Evolutionary conservation across 2,329 filamentous ascomycete genomes (phyloP).

Genomic region (Parastagonospora avenae): DNA sequence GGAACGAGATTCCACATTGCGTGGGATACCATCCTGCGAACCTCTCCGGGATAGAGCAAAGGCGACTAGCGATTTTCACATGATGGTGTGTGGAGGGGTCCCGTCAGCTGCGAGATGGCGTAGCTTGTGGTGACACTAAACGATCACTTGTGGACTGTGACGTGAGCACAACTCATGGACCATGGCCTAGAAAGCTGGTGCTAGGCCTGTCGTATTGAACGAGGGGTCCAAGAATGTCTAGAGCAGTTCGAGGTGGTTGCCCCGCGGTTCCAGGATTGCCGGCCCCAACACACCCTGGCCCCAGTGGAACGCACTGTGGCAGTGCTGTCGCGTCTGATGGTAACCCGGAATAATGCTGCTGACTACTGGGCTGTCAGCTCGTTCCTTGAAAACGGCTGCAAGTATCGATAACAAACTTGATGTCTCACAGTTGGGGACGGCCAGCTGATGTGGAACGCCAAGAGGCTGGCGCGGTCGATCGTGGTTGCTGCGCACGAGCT

Average conservation of each 20-base stretch:
- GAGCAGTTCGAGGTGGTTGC: slow-evolving; percentile 20
- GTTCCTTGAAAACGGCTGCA: too few species aligned
- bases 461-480: background rate
- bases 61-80: background rate
- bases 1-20: background rate
- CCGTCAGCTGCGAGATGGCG: background rate
- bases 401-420: too few species aligned
- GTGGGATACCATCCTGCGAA: background rate
- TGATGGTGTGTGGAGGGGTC: background rate
- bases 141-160: slow-evolving; percentile 3
- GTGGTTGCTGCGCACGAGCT: background rate
- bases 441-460: background rate
- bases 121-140: background rate
- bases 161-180: background rate
- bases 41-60: background rate
- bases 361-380: too few species aligned
- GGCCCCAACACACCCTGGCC: background rate
- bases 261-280: slow-evolving; percentile 5
- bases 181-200: background rate
- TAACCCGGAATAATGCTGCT: too few species aligned
- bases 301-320: background rate
- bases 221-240: slow-evolving; percentile 15
- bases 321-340: background rate
- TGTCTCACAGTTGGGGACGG: too few species aligned
- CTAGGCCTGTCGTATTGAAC: slow-evolving; percentile 13